Evolutionary conservation across 2,329 filamentous ascomycete species (phyloP).

Genomic region (Cadophora sp.): DNA sequence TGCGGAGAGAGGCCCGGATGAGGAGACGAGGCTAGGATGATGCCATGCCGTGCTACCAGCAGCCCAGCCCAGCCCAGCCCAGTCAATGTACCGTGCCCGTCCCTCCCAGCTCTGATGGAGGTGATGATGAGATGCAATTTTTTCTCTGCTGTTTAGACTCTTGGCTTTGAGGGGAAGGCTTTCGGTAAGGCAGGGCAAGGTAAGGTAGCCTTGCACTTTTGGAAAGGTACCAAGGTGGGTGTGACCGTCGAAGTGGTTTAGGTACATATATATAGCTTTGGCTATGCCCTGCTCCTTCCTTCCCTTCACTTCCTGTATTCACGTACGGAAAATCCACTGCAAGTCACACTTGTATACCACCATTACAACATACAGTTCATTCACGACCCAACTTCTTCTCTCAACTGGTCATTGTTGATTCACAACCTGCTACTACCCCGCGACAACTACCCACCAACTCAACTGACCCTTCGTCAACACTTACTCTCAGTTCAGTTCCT

Average conservation of each 20-base stretch:
- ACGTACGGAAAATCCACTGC: not conserved
- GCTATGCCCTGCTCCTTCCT: not conserved
- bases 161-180: constrained; percentile 8
- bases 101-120: not conserved
- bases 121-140: constrained; percentile 4
- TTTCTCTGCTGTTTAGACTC: constrained; percentile 1
- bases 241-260: not conserved
- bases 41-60: constrained; percentile 6
- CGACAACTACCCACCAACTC: not conserved
- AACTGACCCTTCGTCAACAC: not conserved
- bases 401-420: not conserved
- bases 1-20: not conserved
- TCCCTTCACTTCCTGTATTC: not conserved
- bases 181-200: not conserved
- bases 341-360: not conserved
- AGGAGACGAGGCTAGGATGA: not conserved
- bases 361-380: not conserved
- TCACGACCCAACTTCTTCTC: not conserved
- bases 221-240: too few relatives aligned
- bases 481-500: not conserved
- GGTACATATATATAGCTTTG: not conserved
- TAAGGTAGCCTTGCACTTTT: constrained; percentile 10
- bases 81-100: not conserved
- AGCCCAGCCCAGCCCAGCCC: not conserved
- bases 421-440: not conserved